These are phyloP conservation scores for Scheffersomyces amazonensis DNA, from an alignment of 805 yeast species.

Conservation along the genomic window DNA sequence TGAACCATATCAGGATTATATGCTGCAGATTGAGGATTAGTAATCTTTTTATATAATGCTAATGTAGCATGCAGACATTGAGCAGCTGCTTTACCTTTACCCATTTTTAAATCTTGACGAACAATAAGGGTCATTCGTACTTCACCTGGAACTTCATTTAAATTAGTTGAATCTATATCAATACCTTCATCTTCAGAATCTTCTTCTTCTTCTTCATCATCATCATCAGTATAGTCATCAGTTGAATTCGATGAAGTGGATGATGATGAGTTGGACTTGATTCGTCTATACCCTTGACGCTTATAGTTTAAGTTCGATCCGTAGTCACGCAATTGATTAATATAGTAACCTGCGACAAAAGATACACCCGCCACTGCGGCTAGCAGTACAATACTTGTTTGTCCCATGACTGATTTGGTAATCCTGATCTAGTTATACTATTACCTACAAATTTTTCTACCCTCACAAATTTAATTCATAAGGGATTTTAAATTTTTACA, in stretches of 20 bases:
- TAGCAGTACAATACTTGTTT: constrained; percentile 6
- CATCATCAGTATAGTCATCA: constrained; percentile 8
- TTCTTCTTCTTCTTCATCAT: constrained; percentile 31
- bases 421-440: constrained; percentile 7
- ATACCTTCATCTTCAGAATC: constrained; percentile 51
- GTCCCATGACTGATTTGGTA: no score
- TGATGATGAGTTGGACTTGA: background rate
- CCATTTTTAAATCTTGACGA: constrained; percentile 86
- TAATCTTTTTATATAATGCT: constrained; percentile 74
- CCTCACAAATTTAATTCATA: no score
- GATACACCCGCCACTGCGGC: constrained; percentile 33
- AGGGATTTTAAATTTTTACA: no score
- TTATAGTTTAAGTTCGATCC: background rate
- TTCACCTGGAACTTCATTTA: constrained; percentile 73
- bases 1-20: constrained; percentile 61
- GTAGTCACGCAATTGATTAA: constrained; percentile 11
- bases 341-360: constrained; percentile 32
- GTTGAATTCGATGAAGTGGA: background rate
- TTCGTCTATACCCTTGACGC: background rate
- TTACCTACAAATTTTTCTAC: no score
- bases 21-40: constrained; percentile 47
- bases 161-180: constrained; percentile 56
- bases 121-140: constrained; percentile 85
- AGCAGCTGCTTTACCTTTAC: constrained; percentile 94
- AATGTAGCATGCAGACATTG: constrained; percentile 98